Evolutionary conservation across 192 early-diverging fungal species (phyloP).

Genomic region (Rhizophagus clarus): DNA sequence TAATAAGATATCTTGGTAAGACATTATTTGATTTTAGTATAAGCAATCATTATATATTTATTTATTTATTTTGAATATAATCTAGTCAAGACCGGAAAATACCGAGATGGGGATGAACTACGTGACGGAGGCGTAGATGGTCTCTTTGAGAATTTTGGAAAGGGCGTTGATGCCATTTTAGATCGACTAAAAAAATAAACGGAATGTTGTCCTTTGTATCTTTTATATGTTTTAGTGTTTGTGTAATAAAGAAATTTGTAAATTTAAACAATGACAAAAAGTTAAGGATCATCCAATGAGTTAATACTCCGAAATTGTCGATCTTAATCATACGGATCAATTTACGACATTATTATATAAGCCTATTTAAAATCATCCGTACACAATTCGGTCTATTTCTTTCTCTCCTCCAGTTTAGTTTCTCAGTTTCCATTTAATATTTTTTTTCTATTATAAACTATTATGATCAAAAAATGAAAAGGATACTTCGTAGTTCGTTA

Average conservation of each 20-base stretch:
- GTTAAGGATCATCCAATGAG: background rate
- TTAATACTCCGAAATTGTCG: background rate
- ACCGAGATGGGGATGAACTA: slow-evolving; percentile 71
- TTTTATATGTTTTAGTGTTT: too few species aligned
- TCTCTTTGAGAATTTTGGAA: slow-evolving; percentile 66
- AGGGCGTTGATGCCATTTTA: slow-evolving; percentile 65
- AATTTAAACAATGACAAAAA: too few species aligned
- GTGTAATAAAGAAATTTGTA: too few species aligned
- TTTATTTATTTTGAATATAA: slow-evolving; percentile 13
- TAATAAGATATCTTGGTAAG: slow-evolving; percentile 55
- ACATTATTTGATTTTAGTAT: background rate
- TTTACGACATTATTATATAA: background rate
- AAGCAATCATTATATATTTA: background rate
- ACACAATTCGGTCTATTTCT: too few species aligned
- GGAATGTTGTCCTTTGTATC: background rate
- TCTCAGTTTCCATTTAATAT: too few species aligned
- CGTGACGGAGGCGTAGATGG: slow-evolving; percentile 51
- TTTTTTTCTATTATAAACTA: too few species aligned
- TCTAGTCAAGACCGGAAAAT: slow-evolving; percentile 83
- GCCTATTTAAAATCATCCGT: background rate
- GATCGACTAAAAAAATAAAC: background rate
- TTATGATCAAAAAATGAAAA: background rate
- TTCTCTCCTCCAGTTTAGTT: too few species aligned
- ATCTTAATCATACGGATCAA: background rate
- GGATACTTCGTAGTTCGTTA: background rate